Conservation (phyloP, 768 basidiomycete species). For the Lactarius akahatsu region DNA sequence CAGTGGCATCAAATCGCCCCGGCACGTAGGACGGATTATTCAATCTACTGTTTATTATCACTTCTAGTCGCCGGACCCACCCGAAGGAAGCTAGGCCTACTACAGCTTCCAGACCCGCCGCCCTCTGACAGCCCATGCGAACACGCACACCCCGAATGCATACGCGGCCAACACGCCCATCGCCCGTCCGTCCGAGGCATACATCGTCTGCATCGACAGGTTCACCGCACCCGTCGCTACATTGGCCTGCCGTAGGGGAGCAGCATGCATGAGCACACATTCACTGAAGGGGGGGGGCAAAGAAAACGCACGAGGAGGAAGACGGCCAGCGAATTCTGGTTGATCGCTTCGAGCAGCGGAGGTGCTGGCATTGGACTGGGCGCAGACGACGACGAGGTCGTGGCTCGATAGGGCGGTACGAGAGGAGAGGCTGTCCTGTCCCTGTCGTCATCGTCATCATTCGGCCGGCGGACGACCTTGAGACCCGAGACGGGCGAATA, state of each 20-base stretch:
- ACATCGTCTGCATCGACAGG: slow-evolving; percentile 78
- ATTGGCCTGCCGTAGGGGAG: slow-evolving; percentile 64
- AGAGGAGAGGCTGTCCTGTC: neutral
- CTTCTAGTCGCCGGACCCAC: neutral
- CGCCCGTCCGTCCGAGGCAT: slow-evolving; percentile 53
- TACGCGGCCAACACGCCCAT: slow-evolving; percentile 66
- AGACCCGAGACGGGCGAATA: slow-evolving; percentile 40
- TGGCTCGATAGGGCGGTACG: neutral
- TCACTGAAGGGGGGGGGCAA: slow-evolving; percentile 1
- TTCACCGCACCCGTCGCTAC: slow-evolving; percentile 84
- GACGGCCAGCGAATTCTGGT: slow-evolving; percentile 71
- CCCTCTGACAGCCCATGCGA: slow-evolving; percentile 58
- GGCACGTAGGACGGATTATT: neutral
- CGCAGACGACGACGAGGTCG: slow-evolving; percentile 31
- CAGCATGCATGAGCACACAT: neutral
- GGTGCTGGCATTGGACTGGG: slow-evolving; percentile 39
- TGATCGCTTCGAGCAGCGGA: slow-evolving; percentile 73
- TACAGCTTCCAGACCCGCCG: slow-evolving; percentile 39
- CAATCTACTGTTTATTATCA: neutral
- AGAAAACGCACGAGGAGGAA: slow-evolving; percentile 72
- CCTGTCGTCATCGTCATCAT: neutral
- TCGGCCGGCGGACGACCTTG: slow-evolving; percentile 32
- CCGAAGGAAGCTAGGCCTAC: too few relatives aligned
- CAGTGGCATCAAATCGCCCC: neutral
- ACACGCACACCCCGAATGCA: slow-evolving; percentile 51